Base-by-base conservation (phyloP, 768 basidiomycete species). In the Mycena pura region DNA sequence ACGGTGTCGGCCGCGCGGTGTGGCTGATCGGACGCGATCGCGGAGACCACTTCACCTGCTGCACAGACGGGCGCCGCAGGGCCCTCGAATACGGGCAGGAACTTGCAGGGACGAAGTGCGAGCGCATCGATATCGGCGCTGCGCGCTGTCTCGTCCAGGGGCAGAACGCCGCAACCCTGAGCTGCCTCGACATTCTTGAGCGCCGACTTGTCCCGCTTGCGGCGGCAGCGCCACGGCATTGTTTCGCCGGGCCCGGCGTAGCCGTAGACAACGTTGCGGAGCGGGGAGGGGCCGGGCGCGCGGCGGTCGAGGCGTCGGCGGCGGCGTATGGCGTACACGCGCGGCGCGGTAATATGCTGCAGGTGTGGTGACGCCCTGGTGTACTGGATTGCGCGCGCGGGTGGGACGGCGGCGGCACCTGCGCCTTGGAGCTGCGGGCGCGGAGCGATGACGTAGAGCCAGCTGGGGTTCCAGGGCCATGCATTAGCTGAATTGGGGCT, bases 341-440 rank as follows among this genome's bases (percentile, higher is more conserved):
- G 50, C 2, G 59, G 59, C 3, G 59, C 36, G 22, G 13, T 53
- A 29, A 60, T 60, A 39, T 60, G 59, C 9, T 32, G 51, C 24
- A 60, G 50, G 51, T 32, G 19, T 24, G 59, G 51, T 22, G 51
- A 13, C 1, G 38, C 22, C 29, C 34, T 53, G 44, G 21, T 41
- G 43, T 53, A 60, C 6, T 22, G 13, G 14, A 60, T 41, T 10
- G 27, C 38, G 28, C 50, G 38, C 1, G 34, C n/a, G 3, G 47
- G 47, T 21, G 39, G 49, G 17, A 5, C 22, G n/a, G n/a, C 32
- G 10, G 21, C 19, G 21, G 24, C 11, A 15, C 29, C 34, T n/a
- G 27, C 3, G 46, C 58, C 43, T 39, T 11, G 31, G 11, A 11
- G 1, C 6, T 22, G 34, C 6, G 9, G 7, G 29, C 17, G 1